Conservation (phyloP, 257 asterid species). For the Penstemon eatonii region DNA sequence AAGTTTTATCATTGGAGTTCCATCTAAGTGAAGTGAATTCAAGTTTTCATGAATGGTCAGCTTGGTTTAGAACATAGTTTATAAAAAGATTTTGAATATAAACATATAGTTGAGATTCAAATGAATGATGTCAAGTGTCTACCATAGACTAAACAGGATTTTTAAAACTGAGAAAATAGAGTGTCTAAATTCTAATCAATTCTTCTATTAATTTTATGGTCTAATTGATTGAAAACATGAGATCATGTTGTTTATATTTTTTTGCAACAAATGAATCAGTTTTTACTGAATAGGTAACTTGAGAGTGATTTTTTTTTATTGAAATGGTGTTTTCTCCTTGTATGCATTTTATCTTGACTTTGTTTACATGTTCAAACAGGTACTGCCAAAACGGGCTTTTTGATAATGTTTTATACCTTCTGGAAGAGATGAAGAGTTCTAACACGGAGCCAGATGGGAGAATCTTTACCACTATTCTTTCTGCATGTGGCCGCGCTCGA, state of each 20-base stretch:
- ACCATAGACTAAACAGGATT: no score
- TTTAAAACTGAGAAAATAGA: background rate
- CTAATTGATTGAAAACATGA: background rate
- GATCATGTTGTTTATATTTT: background rate
- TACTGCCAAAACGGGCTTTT: conserved; percentile 65
- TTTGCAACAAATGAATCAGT: background rate
- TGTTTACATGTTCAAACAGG: conserved; percentile 38
- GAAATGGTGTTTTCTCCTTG: conserved; percentile 5
- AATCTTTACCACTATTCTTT: conserved; percentile 53
- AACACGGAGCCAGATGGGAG: conserved; percentile 49
- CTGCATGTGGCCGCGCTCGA: conserved; percentile 56
- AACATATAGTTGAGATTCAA: no score
- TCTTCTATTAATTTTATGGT: background rate
- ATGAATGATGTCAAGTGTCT: no score
- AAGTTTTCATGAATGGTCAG: background rate
- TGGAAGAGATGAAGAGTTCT: conserved; percentile 65
- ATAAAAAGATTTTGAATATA: background rate
- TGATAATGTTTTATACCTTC: conserved; percentile 48
- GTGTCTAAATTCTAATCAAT: background rate
- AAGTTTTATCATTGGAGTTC: background rate
- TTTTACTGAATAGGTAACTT: background rate
- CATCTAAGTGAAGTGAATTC: background rate
- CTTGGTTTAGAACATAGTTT: background rate
- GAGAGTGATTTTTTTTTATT: conserved; percentile 15
- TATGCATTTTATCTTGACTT: conserved; percentile 4